Evolutionary conservation across 2,329 filamentous ascomycete genomes (phyloP).

Genomic region (Trichoderma koningii): DNA sequence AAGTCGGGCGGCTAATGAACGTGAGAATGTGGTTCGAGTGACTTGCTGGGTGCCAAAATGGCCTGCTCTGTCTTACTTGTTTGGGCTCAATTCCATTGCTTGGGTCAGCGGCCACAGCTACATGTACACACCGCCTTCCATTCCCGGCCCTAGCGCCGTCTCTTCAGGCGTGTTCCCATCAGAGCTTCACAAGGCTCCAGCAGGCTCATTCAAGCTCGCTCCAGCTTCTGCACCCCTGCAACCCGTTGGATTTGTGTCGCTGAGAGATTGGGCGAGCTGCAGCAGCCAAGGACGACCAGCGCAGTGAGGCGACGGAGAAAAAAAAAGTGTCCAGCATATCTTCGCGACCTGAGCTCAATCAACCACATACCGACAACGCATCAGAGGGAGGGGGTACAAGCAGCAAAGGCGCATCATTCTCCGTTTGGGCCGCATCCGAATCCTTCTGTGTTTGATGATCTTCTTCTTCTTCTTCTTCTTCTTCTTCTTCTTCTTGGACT

Average conservation of each 20-base stretch:
- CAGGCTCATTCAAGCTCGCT: not conserved
- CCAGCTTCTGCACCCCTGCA: slow-evolving; percentile 22
- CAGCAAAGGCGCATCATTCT: not conserved
- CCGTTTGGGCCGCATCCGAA: not conserved
- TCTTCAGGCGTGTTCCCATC: not conserved
- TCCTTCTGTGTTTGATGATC: no score
- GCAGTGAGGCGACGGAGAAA: slow-evolving; percentile 19
- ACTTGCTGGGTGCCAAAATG: not conserved
- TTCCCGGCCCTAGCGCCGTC: not conserved
- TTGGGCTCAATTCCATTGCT: not conserved
- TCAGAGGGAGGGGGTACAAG: not conserved
- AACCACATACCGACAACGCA: slow-evolving; percentile 9
- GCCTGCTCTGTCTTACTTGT: not conserved
- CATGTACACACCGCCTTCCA: slow-evolving; percentile 24
- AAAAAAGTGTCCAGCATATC: slow-evolving; percentile 22
- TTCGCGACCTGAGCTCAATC: slow-evolving; percentile 6
- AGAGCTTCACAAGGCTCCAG: not conserved
- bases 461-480: no score
- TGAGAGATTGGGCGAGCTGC: slow-evolving; percentile 25
- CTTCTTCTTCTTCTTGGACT: not conserved
- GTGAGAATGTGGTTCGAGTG: not conserved
- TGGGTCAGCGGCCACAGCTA: not conserved
- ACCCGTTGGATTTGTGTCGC: slow-evolving; percentile 20
- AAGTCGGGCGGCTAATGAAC: not conserved
- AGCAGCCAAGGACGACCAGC: slow-evolving; percentile 17